Percentiles rank a stretch among this genome's conserved stretches.
Evolutionary conservation across 2,329 filamentous ascomycete genomes (phyloP).

Genomic region (Fusarium falciforme): DNA sequence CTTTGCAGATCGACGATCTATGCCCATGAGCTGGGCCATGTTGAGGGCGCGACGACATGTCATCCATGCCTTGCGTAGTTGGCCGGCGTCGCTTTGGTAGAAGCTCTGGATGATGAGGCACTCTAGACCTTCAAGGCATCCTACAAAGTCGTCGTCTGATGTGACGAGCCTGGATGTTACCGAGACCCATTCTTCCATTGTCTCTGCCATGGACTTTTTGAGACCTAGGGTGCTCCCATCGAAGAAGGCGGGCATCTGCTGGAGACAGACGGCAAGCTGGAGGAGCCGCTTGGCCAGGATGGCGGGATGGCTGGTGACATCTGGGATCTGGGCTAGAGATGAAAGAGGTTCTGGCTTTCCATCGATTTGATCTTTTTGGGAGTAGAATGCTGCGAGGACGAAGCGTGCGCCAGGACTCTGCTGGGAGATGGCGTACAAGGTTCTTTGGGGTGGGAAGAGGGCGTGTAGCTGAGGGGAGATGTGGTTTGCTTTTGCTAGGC

Average conservation of each 20-base stretch:
- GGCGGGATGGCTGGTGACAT: conserved; percentile 60
- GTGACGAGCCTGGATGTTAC: conserved; percentile 55
- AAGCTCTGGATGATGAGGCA: conserved; percentile 60
- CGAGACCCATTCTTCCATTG: conserved; percentile 46
- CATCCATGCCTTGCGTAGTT: conserved; percentile 66
- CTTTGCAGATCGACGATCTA: conserved; percentile 50
- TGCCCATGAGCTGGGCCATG: conserved; percentile 63
- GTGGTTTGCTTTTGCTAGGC: conserved; percentile 20
- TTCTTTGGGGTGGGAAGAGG: conserved; percentile 37
- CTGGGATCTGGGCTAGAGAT: conserved; percentile 39
- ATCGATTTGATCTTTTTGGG: conserved; percentile 46
- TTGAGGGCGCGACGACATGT: conserved; percentile 60
- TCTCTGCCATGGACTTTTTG: conserved; percentile 26
- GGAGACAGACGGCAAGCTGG: conserved; percentile 58
- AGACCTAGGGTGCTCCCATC: conserved; percentile 42
- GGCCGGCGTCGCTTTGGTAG: conserved; percentile 65
- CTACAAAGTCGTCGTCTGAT: conserved; percentile 63
- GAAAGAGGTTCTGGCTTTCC: conserved; percentile 48
- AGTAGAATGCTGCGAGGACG: conserved; percentile 44
- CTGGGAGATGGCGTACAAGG: conserved; percentile 38
- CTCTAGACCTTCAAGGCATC: conserved; percentile 64
- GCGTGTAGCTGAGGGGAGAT: conserved; percentile 34
- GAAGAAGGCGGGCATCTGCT: conserved; percentile 54
- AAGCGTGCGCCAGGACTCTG: conserved; percentile 40
- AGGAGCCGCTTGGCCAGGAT: conserved; percentile 61